Base-by-base conservation (phyloP, 768 basidiomycete genomes). In the Boletellus sp. region DNA sequence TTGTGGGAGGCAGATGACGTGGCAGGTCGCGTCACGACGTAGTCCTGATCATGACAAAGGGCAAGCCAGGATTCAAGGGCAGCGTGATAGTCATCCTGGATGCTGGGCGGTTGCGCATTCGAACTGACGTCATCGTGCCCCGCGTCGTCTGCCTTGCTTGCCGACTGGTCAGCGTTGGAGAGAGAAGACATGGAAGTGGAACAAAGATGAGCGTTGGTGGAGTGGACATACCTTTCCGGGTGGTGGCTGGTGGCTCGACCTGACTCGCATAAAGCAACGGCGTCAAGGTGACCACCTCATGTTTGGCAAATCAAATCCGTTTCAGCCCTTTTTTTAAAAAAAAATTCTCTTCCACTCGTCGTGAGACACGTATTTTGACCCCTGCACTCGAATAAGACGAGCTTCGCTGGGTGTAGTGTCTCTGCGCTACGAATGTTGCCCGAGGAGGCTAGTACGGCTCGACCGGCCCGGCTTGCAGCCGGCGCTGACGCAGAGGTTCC, bases 191-290 rank as follows among this genome's bases (percentile, higher is more conserved):
- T 59, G 24, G 33, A 16, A 10, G 33, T 26, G 31, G 42, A 46
- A 23, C 38, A 45, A 56, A 50, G 36, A n/a, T 36, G 45, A 32
- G 36, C 1, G 51, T 32, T 19, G 17, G 45, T 40, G 35, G 47
- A 23, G 13, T 28, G 20, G 13, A 35, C 44, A 28, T 39, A 26
- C 34, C 12, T 5, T 23, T 44, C 20, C 28, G 3, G 35, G 38
- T 32, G 44, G 13, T 10, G 19, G 33, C 19, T 32, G 42, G 53
- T 61, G 59, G 50, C 48, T 51, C 50, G 31, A 26, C 22, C 42
- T 35, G 52, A 39, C n/a, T n/a, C n/a, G 53, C 45, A 62, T 52
- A 61, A 61, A 53, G 60, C 41, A 13, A 34, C 23, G 32, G 49
- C 50, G 48, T 32, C 31, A 34, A 32, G 40, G 42, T 40, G 47